A percentile compares a stretch with the other conserved stretches of the same genome.
Evolutionary conservation across 2,329 filamentous ascomycete species (phyloP).

Genomic region (Phyllosticta citrichinensis): DNA sequence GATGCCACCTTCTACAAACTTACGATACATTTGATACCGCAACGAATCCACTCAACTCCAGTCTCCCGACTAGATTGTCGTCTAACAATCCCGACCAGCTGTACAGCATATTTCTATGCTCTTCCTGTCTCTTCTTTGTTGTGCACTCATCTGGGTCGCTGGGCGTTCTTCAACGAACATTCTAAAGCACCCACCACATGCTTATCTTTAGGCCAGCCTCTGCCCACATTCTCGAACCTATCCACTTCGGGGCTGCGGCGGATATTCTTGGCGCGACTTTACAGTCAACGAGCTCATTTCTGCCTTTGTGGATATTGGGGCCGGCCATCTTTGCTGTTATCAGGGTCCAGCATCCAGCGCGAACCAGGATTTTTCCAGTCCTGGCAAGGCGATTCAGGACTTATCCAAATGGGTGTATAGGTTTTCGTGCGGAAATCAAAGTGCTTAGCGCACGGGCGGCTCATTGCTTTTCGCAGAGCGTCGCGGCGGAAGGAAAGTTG

Average conservation of each 20-base stretch:
- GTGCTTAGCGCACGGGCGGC: not conserved
- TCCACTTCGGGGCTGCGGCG: not conserved
- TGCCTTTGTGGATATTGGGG: not conserved
- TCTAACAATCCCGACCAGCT: not conserved
- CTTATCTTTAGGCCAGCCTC: not conserved
- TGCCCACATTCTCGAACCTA: not conserved
- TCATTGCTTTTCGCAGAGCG: not conserved
- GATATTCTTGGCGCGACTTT: not conserved
- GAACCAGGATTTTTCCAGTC: not conserved
- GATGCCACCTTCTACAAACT: not conserved
- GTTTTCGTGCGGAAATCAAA: not conserved
- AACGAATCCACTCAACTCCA: not conserved
- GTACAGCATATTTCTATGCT: not conserved
- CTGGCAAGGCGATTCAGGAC: not conserved
- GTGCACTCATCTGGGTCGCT: not conserved
- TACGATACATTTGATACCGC: not conserved
- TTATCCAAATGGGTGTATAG: not conserved
- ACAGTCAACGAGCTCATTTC: not conserved
- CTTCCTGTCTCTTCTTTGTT: not conserved
- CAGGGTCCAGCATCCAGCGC: not conserved
- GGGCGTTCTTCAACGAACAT: not conserved
- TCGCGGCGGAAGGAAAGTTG: not conserved
- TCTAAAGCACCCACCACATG: not conserved
- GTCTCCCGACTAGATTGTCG: not conserved
- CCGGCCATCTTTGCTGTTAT: not conserved